Percentiles rank a stretch among this genome's conserved stretches.
Conservation (phyloP, 805 yeast species). For the Cyberlindnera maclurae region DNA sequence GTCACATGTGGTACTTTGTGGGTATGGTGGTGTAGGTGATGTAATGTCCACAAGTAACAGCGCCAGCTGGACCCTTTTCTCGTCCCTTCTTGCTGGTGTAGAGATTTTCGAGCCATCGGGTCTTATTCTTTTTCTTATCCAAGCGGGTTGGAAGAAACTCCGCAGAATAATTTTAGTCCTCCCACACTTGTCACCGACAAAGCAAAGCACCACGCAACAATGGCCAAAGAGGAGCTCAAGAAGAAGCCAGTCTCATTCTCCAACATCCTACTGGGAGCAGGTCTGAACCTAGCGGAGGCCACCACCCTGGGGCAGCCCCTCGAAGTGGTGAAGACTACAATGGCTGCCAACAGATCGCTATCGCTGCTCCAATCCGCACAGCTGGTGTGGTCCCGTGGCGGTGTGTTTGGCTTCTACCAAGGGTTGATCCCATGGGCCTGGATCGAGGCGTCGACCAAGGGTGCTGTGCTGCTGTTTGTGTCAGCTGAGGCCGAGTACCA, state of each 20-base stretch:
- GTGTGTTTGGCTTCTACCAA: slow-evolving; percentile 86
- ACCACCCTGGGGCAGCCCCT: slow-evolving; percentile 95
- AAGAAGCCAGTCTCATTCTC: slow-evolving; percentile 86
- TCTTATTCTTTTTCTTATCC: no score
- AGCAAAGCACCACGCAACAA: neutral
- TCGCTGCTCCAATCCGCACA: slow-evolving; percentile 59
- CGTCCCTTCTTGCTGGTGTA: no score
- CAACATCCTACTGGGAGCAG: slow-evolving; percentile 90
- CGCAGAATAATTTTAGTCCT: no score
- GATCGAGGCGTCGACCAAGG: slow-evolving; percentile 99
- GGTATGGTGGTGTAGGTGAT: no score
- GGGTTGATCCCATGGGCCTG: slow-evolving; percentile 99
- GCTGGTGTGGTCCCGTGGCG: slow-evolving; percentile 91
- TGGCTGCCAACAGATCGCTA: slow-evolving; percentile 91
- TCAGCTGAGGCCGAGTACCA: slow-evolving; percentile 88
- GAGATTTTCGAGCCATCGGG: no score
- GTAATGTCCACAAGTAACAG: no score
- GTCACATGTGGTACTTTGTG: no score
- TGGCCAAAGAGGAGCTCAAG: slow-evolving; percentile 30
- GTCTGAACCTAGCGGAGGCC: slow-evolving; percentile 84
- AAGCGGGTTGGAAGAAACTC: no score
- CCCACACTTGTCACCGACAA: neutral
- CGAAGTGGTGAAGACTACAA: slow-evolving; percentile 93
- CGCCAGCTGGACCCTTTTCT: no score
- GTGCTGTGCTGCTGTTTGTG: slow-evolving; percentile 90